phyloP scores from a whole-genome alignment of 257 asterid species.

The Jacaranda copaia region DNA sequence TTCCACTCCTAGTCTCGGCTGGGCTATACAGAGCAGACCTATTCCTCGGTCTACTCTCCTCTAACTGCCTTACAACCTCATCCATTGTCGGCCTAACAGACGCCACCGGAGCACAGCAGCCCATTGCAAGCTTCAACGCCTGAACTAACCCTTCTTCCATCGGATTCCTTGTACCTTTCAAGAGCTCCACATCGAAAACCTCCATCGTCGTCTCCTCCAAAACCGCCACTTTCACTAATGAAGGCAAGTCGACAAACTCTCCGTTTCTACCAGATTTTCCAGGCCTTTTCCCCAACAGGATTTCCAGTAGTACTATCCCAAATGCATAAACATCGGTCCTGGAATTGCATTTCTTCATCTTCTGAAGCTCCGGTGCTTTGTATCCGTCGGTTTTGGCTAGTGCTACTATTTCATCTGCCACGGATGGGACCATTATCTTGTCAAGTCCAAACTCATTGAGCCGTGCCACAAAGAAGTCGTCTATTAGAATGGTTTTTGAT shows the following conservation, averaged over 20 bases:
- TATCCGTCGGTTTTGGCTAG: slow-evolving; percentile 85
- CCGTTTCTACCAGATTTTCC: slow-evolving; percentile 72
- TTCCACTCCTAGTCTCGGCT: slow-evolving; percentile 95
- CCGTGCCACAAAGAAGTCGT: slow-evolving; percentile 84
- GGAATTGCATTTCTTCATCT: slow-evolving; percentile 87
- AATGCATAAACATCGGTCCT: slow-evolving; percentile 89
- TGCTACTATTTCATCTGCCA: slow-evolving; percentile 82
- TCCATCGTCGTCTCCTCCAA: slow-evolving; percentile 98
- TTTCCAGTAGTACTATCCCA: slow-evolving; percentile 90
- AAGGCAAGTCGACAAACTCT: slow-evolving; percentile 82
- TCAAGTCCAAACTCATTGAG: slow-evolving; percentile 91
- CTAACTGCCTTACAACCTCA: slow-evolving; percentile 92
- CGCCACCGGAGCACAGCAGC: slow-evolving; percentile 95
- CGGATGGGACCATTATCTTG: slow-evolving; percentile 82
- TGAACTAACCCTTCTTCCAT: slow-evolving; percentile 98
- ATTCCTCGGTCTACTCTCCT: slow-evolving; percentile 96
- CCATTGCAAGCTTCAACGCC: slow-evolving; percentile 97
- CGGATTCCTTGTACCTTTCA: slow-evolving; percentile 84
- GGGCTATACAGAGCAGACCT: slow-evolving; percentile 97
- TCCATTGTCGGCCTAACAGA: slow-evolving; percentile 91
- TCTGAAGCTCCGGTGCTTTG: slow-evolving; percentile 95
- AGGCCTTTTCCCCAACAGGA: slow-evolving; percentile 77
- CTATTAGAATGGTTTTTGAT: slow-evolving; percentile 84
- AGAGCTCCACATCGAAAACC: slow-evolving; percentile 81
- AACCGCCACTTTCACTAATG: slow-evolving; percentile 91